Conservation (phyloP, 768 basidiomycete species). For the Mycena haematopus region DNA sequence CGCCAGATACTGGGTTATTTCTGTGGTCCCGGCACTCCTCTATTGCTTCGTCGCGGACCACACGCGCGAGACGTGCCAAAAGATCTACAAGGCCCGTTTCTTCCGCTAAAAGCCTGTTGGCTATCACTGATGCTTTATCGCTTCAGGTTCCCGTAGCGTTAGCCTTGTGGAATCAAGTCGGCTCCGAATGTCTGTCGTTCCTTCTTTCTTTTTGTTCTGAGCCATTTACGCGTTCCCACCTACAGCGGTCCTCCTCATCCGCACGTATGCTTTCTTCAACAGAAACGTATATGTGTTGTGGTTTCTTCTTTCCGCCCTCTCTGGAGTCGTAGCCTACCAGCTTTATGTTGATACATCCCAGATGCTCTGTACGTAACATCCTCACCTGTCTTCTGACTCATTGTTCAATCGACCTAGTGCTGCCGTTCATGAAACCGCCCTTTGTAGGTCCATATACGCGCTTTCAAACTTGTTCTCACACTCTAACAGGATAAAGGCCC, state of each 20-base stretch:
- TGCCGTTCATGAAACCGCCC: constrained; percentile 70
- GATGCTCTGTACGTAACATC: constrained; percentile 66
- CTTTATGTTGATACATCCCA: constrained; percentile 80
- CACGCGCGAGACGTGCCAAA: constrained; percentile 64
- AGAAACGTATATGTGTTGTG: constrained; percentile 71
- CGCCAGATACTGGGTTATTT: constrained; percentile 81
- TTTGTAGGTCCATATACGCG: constrained; percentile 47
- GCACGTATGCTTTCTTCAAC: constrained; percentile 88
- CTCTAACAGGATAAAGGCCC: constrained; percentile 58
- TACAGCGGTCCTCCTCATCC: constrained; percentile 77
- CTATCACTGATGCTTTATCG: constrained; percentile 10
- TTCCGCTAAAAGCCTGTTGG: constrained; percentile 6
- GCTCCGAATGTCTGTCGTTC: constrained; percentile 64
- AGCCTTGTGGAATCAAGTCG: constrained; percentile 89
- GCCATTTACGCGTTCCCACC: constrained; percentile 30
- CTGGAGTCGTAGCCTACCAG: constrained; percentile 81
- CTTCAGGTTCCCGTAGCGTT: constrained; percentile 77
- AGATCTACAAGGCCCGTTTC: constrained; percentile 63
- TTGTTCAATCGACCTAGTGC: constrained; percentile 46
- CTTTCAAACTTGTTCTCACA: constrained; percentile 16
- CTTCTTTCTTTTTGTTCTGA: constrained; percentile 16
- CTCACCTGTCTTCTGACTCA: not conserved
- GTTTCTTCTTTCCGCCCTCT: constrained; percentile 67
- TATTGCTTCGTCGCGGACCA: constrained; percentile 81
- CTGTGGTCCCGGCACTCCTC: constrained; percentile 78